These are phyloP conservation scores for Penicillium subrubescens DNA, from an alignment of 495 filamentous ascomycete genomes.

Conservation along the genomic window DNA sequence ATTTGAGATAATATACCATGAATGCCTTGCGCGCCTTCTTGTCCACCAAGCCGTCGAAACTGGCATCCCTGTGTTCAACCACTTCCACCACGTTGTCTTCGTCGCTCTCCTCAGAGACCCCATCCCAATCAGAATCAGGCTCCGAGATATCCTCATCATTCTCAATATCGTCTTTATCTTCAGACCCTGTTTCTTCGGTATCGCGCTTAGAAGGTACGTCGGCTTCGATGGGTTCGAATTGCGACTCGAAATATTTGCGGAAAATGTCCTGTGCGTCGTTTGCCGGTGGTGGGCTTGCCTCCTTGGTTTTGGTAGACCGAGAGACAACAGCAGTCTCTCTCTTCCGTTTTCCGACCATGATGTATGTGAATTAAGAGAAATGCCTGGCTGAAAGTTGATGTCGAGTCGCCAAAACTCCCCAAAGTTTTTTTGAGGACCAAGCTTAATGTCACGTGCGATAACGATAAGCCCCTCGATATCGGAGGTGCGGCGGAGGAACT, in stretches of 20 bases:
- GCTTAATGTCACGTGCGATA: conserved; percentile 46
- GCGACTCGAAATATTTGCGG: conserved; percentile 81
- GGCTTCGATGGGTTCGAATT: conserved; percentile 69
- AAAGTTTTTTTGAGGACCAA: conserved; percentile 25
- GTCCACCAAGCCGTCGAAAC: conserved; percentile 42
- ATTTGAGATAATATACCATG: conserved; percentile 57
- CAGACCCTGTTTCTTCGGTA: conserved; percentile 15
- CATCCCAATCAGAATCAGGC: conserved; percentile 60
- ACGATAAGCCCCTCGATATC: conserved; percentile 37
- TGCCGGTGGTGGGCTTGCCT: conserved; percentile 21
- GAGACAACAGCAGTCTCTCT: conserved; percentile 41
- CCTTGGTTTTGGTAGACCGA: conserved; percentile 23
- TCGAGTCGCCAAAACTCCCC: conserved; percentile 7
- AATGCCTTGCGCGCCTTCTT: conserved; percentile 77
- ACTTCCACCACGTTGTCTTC: conserved; percentile 55
- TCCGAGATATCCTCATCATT: conserved; percentile 36
- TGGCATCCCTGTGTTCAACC: conserved; percentile 60
- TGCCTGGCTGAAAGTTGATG: neutral
- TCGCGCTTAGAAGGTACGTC: conserved; percentile 26
- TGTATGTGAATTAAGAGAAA: conserved; percentile 13
- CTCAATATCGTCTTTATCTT: conserved; percentile 29
- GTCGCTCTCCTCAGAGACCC: conserved; percentile 55
- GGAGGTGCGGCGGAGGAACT: conserved; percentile 10
- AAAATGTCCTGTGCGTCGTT: conserved; percentile 58
- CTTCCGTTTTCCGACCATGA: conserved; percentile 42